Evolutionary conservation across 108 stramenopile genomes (phyloP).

Genomic region (Cyclostephanos invisitatus): DNA sequence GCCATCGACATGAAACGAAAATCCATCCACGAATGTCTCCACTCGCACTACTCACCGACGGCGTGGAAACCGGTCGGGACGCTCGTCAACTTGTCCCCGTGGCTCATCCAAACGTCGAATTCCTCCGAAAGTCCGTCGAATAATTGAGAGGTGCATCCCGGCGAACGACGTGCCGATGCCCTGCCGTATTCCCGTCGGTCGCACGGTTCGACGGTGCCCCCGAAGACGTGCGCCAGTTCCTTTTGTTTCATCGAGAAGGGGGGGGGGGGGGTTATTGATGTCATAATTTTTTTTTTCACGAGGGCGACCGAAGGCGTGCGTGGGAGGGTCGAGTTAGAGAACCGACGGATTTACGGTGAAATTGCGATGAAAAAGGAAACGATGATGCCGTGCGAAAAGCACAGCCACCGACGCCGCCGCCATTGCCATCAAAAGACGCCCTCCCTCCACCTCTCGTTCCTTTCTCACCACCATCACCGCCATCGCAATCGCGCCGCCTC

Average conservation of each 20-base stretch:
- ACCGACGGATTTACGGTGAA: too few relatives aligned
- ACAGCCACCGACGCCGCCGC: too few relatives aligned
- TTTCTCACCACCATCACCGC: neutral
- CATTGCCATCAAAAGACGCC: neutral
- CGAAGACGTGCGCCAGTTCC: slow-evolving; percentile 86
- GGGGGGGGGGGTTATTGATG: too few relatives aligned
- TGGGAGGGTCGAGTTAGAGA: too few relatives aligned
- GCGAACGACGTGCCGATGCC: slow-evolving; percentile 73
- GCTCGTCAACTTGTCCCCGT: slow-evolving; percentile 94
- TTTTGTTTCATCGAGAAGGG: too few relatives aligned
- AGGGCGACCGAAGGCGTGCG: too few relatives aligned
- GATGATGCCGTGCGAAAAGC: too few relatives aligned
- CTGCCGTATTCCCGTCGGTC: slow-evolving; percentile 95
- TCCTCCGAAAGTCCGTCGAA: slow-evolving; percentile 83
- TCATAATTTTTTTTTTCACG: too few relatives aligned
- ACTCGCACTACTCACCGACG: slow-evolving; percentile 80
- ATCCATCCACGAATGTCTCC: too few relatives aligned
- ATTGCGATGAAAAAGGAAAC: neutral
- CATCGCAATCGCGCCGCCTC: too few relatives aligned
- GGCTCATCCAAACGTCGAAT: slow-evolving; percentile 98
- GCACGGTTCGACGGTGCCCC: slow-evolving; percentile 91
- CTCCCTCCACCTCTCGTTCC: too few relatives aligned
- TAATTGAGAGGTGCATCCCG: slow-evolving; percentile 67
- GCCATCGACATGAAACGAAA: slow-evolving; percentile 2
- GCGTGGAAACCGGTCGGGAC: slow-evolving; percentile 91